Percentiles rank a stretch among this genome's conserved stretches.
Conservation (phyloP, 768 basidiomycete species). For the Russula olivacea region DNA sequence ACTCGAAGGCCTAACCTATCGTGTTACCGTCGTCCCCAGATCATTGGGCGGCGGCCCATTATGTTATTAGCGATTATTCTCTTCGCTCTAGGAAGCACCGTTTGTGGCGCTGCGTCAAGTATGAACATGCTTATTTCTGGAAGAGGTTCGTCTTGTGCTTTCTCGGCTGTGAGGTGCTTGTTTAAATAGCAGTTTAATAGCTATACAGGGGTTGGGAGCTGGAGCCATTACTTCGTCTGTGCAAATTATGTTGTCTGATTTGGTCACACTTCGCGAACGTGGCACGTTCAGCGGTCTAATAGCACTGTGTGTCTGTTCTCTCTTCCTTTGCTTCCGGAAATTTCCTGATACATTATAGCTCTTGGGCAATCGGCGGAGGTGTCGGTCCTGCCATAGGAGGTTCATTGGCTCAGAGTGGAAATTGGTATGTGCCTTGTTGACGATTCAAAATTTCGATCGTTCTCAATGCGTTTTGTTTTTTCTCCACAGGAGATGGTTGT, state of each 20-base stretch:
- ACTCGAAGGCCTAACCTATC: background rate
- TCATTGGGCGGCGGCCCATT: constrained; percentile 31
- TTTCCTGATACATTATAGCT: constrained; percentile 4
- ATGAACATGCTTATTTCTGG: constrained; percentile 35
- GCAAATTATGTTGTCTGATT: constrained; percentile 32
- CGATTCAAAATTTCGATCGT: background rate
- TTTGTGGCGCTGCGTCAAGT: constrained; percentile 33
- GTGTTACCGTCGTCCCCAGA: background rate
- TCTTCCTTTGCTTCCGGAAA: too few relatives aligned
- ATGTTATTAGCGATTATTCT: constrained; percentile 27
- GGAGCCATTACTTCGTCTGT: constrained; percentile 30
- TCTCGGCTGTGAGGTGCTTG: too few relatives aligned
- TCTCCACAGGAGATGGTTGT: constrained; percentile 23
- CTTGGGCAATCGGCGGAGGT: constrained; percentile 29
- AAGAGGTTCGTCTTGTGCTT: constrained; percentile 19
- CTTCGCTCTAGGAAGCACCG: constrained; percentile 32
- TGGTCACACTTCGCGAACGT: constrained; percentile 34
- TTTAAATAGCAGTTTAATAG: background rate
- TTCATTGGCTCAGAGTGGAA: constrained; percentile 24
- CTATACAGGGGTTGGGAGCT: constrained; percentile 31
- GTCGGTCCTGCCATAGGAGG: constrained; percentile 31
- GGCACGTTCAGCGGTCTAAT: constrained; percentile 32
- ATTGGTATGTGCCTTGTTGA: background rate
- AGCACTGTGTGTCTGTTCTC: constrained; percentile 27
- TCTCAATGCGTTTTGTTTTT: background rate